These are phyloP conservation scores for Candida takata DNA, from an alignment of 805 yeast genomes.

Conservation along the genomic window DNA sequence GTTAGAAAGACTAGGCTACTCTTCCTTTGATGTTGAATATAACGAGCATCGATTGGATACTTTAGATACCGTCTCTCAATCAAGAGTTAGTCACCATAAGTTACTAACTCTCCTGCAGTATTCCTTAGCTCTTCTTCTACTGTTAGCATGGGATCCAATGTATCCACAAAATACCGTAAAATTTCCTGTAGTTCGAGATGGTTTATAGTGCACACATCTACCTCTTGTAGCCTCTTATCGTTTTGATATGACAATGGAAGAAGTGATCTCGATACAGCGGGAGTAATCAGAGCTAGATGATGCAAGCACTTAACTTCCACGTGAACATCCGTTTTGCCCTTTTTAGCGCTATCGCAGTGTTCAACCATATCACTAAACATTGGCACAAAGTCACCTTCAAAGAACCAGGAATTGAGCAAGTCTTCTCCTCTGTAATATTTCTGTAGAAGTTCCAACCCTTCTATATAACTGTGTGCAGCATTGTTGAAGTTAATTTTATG, in stretches of 20 bases:
- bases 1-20: too few relatives aligned
- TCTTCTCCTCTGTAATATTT: constrained; percentile 79
- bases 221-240: not conserved
- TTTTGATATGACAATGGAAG: constrained; percentile 10
- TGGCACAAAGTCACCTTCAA: constrained; percentile 78
- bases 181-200: not conserved
- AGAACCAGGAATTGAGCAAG: constrained; percentile 88
- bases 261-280: constrained; percentile 2
- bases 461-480: constrained; percentile 66
- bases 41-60: too few relatives aligned
- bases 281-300: constrained; percentile 12
- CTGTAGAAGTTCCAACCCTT: constrained; percentile 92
- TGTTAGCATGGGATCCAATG: not conserved
- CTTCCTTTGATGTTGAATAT: too few relatives aligned
- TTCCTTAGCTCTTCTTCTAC: too few relatives aligned
- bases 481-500: constrained; percentile 36
- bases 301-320: constrained; percentile 7
- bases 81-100: too few relatives aligned
- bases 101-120: too few relatives aligned
- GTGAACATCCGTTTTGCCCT: not conserved
- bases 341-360: not conserved
- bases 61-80: too few relatives aligned
- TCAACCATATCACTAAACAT: constrained; percentile 67
- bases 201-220: not conserved
- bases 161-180: not conserved